Conservation (phyloP, 163 green algal genomes). For the Coccomyxa subellipsoidea region DNA sequence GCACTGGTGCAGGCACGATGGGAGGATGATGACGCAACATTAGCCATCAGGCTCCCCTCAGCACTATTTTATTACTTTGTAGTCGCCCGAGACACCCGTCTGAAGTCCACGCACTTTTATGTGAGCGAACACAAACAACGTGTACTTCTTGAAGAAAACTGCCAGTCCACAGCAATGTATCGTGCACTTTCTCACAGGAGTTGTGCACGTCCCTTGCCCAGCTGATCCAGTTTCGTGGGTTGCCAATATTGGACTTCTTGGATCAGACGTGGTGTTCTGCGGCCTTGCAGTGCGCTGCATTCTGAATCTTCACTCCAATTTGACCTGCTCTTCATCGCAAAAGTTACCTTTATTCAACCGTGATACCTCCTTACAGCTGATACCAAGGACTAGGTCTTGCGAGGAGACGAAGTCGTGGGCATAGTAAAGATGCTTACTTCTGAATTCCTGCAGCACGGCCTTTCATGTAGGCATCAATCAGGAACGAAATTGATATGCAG, state of each 20-base stretch:
- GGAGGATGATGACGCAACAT: not conserved
- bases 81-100: too few species aligned
- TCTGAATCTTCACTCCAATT: not conserved
- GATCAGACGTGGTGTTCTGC: constrained; percentile 12
- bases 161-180: not conserved
- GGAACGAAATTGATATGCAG: not conserved
- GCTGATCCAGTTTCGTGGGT: not conserved
- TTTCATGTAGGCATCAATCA: not conserved
- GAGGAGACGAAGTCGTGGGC: not conserved
- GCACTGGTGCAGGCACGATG: not conserved
- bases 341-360: not conserved
- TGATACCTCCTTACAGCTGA: not conserved
- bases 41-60: not conserved
- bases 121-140: too few species aligned
- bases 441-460: not conserved
- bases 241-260: not conserved
- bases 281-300: not conserved
- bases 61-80: too few species aligned
- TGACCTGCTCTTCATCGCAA: not conserved
- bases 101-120: too few species aligned
- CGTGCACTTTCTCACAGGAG: not conserved
- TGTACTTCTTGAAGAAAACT: not conserved
- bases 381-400: not conserved
- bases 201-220: not conserved
- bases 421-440: not conserved